Evolutionary conservation across 2,329 filamentous ascomycete genomes (phyloP), one percentile per base, ranked within the genome.

Genomic region (Colletotrichum tabaci): DNA sequence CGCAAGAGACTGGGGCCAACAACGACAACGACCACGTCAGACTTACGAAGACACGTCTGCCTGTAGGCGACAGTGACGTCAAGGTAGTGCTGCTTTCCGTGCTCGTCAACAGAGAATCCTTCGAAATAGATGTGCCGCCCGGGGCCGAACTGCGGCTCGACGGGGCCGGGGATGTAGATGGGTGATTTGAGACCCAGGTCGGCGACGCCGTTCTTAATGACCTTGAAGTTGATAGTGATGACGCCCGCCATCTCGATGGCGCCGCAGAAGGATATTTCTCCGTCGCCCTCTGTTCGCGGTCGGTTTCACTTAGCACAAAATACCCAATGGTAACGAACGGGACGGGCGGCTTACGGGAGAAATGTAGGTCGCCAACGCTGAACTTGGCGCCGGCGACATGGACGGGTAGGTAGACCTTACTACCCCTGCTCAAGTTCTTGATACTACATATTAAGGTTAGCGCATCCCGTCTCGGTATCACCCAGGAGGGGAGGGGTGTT

Each of bases 221-320:
- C 93, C 61, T 89, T 91, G 85, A 97, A 95, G 77, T 96, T 97
- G 81, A 98, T 89, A 3, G 95, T 98, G 76, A 98, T 97, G 53
- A 94, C 86, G 5, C 95, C 95, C 0, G 95, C 94, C 93, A 98
- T 98, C 81, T 98, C 95, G 77, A 98, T 98, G 7, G 95, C 95
- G 23, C 93, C 93, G 74, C 93, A 95, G 79, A 95, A 98, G 3
- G 91, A 94, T 71, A 98, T 97, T 80, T 98, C 95, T 8, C 95
- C 95, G 78, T 98, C 95, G 10, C 95, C 95, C 82, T 97, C 87
- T 88, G 9, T 4, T 2, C 5, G 12, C 7, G 26, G 21, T 72
- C 61, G 44, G 35, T 50, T n/a, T 42, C 46, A n/a, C 57, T 30
- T 64, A 38, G n/a, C 9, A 57, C 30, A 4, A n/a, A 42, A 26